Base-by-base conservation (phyloP, 257 asterid species). In the Solanum piurae region DNA sequence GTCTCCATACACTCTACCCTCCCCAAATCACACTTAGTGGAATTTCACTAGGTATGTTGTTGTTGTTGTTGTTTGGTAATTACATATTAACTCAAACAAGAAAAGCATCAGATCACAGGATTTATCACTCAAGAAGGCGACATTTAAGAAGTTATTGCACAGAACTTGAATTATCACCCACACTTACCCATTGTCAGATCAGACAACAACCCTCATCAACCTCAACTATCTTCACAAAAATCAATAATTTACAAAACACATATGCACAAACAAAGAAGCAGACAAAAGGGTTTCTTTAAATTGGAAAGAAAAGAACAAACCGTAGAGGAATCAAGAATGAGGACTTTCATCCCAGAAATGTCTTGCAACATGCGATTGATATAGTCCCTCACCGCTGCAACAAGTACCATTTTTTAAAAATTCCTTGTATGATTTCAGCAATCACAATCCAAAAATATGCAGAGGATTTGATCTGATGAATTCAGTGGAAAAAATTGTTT, bases 291-390 rank as follows among this genome's bases (percentile, higher is more conserved):
- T 46, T 8, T 37, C 68, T 20, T 33, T 38, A n/a, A 13, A 46
- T 25, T 25, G 6, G 18, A 73, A 27, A 4, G 31, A 58, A 62
- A 21, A 71, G 83, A n/a, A 84, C 86, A 36, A 80, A 90, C 99
- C 98, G 99, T 97, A 11, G 86, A 87, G 75, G 98, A 92, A 92
- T 97, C 99, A 88, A 97, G 98, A 90, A 97, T 94, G 93, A 97
- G 95, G 86, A 97, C 98, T 91, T 97, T 97, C 99, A 97, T 97
- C 83, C 98, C 99, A 74, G 99, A 93, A 71, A 97, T 96, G 90
- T 97, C 99, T 18, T 95, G 99, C 79, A 96, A 79, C 95, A 97
- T 96, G 44, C 96, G 97, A 92, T 95, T 94, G 80, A 97, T 87
- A 91, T 97, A 97, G 33, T 97, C 99, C 68, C 99, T 94, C 20